These are phyloP conservation scores for Vicia villosa DNA, from an alignment of 306 rosid genomes.

Conservation along the genomic window DNA sequence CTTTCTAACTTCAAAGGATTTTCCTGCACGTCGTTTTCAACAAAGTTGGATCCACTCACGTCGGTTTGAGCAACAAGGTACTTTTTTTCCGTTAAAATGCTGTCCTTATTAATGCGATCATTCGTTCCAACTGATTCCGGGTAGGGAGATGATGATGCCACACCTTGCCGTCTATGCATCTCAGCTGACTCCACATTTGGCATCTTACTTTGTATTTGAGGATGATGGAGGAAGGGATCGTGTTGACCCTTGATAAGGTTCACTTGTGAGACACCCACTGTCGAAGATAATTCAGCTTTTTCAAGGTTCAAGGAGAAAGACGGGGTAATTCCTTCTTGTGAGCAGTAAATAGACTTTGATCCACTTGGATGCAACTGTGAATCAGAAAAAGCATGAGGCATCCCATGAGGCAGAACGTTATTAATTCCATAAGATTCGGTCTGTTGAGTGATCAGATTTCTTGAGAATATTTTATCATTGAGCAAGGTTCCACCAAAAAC, in stretches of 20 bases:
- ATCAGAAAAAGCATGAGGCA: conserved; percentile 73
- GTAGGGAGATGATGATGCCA: conserved; percentile 46
- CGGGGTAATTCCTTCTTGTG: conserved; percentile 53
- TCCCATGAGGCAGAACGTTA: conserved; percentile 41
- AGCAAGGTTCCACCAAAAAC: conserved; percentile 41
- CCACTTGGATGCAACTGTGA: conserved; percentile 65
- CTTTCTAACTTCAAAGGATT: conserved; percentile 39
- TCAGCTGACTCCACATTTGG: conserved; percentile 46
- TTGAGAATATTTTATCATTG: conserved; percentile 44
- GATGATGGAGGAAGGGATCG: conserved; percentile 39
- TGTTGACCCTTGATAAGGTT: conserved; percentile 41
- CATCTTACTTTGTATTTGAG: conserved; percentile 45
- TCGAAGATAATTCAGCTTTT: conserved; percentile 49
- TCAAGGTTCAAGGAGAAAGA: conserved; percentile 53
- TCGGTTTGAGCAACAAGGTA: conserved; percentile 38
- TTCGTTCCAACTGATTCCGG: conserved; percentile 40
- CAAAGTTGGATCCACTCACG: conserved; percentile 31
- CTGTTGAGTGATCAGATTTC: conserved; percentile 39
- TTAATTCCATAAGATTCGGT: conserved; percentile 40
- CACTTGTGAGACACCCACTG: conserved; percentile 44
- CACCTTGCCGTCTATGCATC: conserved; percentile 44
- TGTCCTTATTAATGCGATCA: conserved; percentile 35
- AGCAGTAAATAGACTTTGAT: conserved; percentile 53
- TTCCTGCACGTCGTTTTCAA: conserved; percentile 37
- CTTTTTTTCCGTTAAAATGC: conserved; percentile 36